Evolutionary conservation across 768 basidiomycete genomes (phyloP).

Genomic region (Termitomyces sp.): DNA sequence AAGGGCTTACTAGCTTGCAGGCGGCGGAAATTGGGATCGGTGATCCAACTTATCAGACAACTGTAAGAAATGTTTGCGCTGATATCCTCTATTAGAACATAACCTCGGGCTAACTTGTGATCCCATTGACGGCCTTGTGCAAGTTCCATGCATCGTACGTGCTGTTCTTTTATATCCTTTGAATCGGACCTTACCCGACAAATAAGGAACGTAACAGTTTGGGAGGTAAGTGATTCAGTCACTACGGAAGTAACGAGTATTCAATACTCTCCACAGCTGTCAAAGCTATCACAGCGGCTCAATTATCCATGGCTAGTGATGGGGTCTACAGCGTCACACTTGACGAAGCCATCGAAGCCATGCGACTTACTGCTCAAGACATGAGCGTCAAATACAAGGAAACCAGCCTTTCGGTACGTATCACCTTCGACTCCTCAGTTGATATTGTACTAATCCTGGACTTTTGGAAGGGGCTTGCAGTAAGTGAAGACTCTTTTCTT

Average conservation of each 20-base stretch:
- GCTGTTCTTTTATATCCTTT: conserved; percentile 2
- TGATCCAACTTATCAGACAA: conserved; percentile 17
- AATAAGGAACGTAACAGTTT: conserved; percentile 76
- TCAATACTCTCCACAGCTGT: conserved; percentile 47
- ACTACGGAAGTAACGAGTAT: not conserved
- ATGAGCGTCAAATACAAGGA: conserved; percentile 97
- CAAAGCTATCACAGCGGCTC: conserved; percentile 90
- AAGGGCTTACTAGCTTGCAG: conserved; percentile 19
- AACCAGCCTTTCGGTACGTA: conserved; percentile 80
- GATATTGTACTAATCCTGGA: not conserved
- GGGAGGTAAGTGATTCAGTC: conserved; percentile 46
- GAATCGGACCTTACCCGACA: not conserved
- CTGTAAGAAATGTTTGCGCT: not conserved
- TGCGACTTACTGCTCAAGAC: conserved; percentile 88
- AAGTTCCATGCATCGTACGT: conserved; percentile 92
- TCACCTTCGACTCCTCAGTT: not conserved
- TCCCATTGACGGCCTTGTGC: conserved; percentile 88
- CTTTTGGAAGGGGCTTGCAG: conserved; percentile 33
- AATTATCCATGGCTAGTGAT: conserved; percentile 88
- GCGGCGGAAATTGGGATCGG: conserved; percentile 92
- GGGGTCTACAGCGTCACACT: conserved; percentile 83
- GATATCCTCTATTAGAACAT: conserved; percentile 50
- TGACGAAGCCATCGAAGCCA: conserved; percentile 94
- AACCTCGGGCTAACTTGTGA: conserved; percentile 90
- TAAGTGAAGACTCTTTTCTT: conserved; percentile 13